Conservation (phyloP, 441 rosid species). For the Gossypium schwendimanii region DNA sequence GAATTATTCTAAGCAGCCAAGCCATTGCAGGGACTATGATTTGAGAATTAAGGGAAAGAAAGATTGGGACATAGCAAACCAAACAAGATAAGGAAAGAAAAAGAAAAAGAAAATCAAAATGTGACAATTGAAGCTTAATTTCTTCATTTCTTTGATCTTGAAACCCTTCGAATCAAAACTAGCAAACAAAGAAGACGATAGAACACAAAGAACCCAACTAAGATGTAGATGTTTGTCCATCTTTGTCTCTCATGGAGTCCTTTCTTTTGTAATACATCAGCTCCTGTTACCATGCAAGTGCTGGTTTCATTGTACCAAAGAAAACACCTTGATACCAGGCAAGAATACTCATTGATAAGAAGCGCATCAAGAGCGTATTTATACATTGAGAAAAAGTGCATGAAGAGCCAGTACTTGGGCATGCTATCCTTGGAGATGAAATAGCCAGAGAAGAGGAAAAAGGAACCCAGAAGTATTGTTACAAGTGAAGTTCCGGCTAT, state of each 20-base stretch:
- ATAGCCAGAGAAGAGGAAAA: conserved; percentile 91
- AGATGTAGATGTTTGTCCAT: conserved; percentile 62
- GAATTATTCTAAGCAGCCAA: neutral
- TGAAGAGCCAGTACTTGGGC: conserved; percentile 84
- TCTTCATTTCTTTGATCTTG: conserved; percentile 49
- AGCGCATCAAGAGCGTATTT: conserved; percentile 79
- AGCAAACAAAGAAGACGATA: conserved; percentile 72
- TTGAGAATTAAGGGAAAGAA: neutral
- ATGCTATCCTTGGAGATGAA: conserved; percentile 67
- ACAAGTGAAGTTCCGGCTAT: conserved; percentile 75
- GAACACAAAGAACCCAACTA: conserved; percentile 71
- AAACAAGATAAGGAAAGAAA: neutral
- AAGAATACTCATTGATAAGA: conserved; percentile 78
- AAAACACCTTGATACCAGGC: conserved; percentile 57
- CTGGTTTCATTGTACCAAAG: conserved; percentile 56
- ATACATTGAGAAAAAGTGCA: conserved; percentile 87
- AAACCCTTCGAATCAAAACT: conserved; percentile 61
- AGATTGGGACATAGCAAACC: neutral
- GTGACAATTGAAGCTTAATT: neutral
- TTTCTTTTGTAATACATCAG: conserved; percentile 51
- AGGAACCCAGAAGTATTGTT: conserved; percentile 55
- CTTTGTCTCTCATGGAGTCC: conserved; percentile 55
- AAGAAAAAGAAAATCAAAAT: neutral
- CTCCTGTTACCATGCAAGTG: conserved; percentile 60
- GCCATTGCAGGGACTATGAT: neutral